Conservation (phyloP, 2,329 filamentous ascomycete genomes). For the Plectosphaerella cucumerina region DNA sequence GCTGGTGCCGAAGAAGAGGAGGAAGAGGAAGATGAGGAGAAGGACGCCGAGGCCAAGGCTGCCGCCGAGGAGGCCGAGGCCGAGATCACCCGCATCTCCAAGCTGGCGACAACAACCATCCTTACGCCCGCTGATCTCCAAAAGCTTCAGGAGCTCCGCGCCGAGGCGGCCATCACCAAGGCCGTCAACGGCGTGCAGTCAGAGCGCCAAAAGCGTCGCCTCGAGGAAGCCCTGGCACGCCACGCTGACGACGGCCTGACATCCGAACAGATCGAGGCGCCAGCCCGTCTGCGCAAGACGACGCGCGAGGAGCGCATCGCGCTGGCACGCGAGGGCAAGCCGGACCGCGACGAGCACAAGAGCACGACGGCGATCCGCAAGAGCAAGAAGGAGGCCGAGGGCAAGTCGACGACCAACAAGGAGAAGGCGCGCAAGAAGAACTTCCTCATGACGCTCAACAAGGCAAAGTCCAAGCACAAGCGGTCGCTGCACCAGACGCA, state of each 20-base stretch:
- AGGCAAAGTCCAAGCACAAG: constrained; percentile 95
- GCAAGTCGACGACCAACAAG: constrained; percentile 95
- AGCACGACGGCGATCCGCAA: constrained; percentile 78
- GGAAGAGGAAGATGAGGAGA: constrained; percentile 16
- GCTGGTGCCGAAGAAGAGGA: constrained; percentile 14
- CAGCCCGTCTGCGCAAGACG: constrained; percentile 73
- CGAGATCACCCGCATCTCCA: constrained; percentile 53
- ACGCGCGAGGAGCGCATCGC: constrained; percentile 89
- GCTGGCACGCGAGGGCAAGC: constrained; percentile 77
- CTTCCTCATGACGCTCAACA: constrained; percentile 95
- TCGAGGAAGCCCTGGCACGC: constrained; percentile 47
- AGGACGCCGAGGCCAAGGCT: constrained; percentile 38
- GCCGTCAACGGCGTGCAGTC: constrained; percentile 38
- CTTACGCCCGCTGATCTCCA: constrained; percentile 94
- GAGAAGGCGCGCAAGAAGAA: constrained; percentile 98
- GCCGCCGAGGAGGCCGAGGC: constrained; percentile 34
- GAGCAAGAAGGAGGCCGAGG: constrained; percentile 80
- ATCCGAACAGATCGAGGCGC: constrained; percentile 85
- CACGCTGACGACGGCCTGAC: constrained; percentile 87
- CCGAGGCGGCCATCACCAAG: constrained; percentile 67
- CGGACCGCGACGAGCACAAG: constrained; percentile 74
- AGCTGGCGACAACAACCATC: constrained; percentile 87
- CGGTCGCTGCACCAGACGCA: constrained; percentile 82
- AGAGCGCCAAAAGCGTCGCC: constrained; percentile 36
- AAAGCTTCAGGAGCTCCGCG: constrained; percentile 84